phyloP scores from a whole-genome alignment of 1,139 yeast genomes.

The Hyphopichia burtonii region DNA sequence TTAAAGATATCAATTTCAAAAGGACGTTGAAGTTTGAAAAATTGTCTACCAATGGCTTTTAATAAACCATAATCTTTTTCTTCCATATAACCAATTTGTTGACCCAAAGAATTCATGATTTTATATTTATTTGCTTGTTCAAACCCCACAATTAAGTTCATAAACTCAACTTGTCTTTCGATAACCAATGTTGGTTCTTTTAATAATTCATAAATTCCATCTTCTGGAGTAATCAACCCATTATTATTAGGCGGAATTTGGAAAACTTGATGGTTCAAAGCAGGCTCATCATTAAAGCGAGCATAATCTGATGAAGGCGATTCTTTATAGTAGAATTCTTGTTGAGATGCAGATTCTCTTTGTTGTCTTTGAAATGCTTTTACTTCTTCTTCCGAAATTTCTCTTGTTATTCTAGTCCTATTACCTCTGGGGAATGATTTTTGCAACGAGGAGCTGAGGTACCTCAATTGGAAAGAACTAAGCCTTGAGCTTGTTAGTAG shows the following conservation, averaged over 20 bases:
- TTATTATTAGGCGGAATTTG: constrained; percentile 39
- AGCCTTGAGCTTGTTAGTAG: not conserved
- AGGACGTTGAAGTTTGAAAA: constrained; percentile 82
- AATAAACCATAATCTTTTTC: constrained; percentile 75
- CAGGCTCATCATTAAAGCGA: constrained; percentile 19
- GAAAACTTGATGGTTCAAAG: constrained; percentile 29
- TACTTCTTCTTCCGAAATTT: constrained; percentile 41
- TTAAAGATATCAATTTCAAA: constrained; percentile 81
- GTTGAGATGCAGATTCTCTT: constrained; percentile 7
- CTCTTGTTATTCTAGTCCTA: constrained; percentile 31
- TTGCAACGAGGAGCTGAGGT: not conserved
- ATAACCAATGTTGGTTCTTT: constrained; percentile 81
- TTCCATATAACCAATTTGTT: constrained; percentile 73
- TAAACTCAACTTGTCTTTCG: constrained; percentile 82
- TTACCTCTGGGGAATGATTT: constrained; percentile 8
- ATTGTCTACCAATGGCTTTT: constrained; percentile 73
- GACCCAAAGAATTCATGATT: constrained; percentile 71
- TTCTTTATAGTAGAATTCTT: constrained; percentile 30
- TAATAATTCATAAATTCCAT: constrained; percentile 56
- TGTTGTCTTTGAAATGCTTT: constrained; percentile 18
- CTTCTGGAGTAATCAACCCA: constrained; percentile 51
- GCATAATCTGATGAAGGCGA: constrained; percentile 23
- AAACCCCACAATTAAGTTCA: constrained; percentile 83
- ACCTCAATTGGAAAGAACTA: not conserved
- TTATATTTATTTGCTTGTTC: constrained; percentile 86